Evolutionary conservation across 2,329 filamentous ascomycete species (phyloP).

Genomic region (Scedosporium boydii): DNA sequence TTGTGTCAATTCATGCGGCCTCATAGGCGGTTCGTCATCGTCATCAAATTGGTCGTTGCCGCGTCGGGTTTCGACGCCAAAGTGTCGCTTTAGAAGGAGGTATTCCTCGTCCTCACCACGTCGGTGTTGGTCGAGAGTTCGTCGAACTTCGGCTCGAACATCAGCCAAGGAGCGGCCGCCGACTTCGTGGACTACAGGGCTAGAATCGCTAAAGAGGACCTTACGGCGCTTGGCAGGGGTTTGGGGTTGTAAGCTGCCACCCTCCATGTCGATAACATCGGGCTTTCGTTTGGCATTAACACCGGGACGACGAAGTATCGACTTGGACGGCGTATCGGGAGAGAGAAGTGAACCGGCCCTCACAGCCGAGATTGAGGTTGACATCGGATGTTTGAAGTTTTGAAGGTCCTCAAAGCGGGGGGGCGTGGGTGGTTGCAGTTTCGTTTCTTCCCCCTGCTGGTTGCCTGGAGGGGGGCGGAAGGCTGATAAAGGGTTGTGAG

Average conservation of each 20-base stretch:
- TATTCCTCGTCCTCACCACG: slow-evolving; percentile 51
- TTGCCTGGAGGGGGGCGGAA: neutral
- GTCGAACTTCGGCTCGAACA: slow-evolving; percentile 44
- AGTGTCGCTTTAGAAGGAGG: slow-evolving; percentile 50
- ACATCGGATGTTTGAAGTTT: neutral
- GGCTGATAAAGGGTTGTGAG: neutral
- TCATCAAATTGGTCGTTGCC: slow-evolving; percentile 26
- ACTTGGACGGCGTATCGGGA: slow-evolving; percentile 31
- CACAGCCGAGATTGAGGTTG: neutral
- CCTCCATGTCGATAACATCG: slow-evolving; percentile 32
- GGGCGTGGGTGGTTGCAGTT: neutral
- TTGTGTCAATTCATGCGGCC: slow-evolving; percentile 46
- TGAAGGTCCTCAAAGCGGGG: neutral
- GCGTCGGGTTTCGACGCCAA: slow-evolving; percentile 35
- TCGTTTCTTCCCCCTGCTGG: neutral
- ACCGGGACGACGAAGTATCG: slow-evolving; percentile 29
- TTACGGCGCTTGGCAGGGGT: slow-evolving; percentile 44
- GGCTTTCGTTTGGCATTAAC: slow-evolving; percentile 26
- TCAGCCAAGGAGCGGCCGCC: slow-evolving; percentile 42
- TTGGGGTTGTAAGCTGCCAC: slow-evolving; percentile 26
- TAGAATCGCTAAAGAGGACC: slow-evolving; percentile 49
- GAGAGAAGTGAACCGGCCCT: neutral
- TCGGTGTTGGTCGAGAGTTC: slow-evolving; percentile 46
- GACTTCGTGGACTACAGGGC: slow-evolving; percentile 47
- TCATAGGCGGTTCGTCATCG: slow-evolving; percentile 31